Evolutionary conservation across 352 stramenopile species (phyloP).

Genomic region (Phytopythium litorale): DNA sequence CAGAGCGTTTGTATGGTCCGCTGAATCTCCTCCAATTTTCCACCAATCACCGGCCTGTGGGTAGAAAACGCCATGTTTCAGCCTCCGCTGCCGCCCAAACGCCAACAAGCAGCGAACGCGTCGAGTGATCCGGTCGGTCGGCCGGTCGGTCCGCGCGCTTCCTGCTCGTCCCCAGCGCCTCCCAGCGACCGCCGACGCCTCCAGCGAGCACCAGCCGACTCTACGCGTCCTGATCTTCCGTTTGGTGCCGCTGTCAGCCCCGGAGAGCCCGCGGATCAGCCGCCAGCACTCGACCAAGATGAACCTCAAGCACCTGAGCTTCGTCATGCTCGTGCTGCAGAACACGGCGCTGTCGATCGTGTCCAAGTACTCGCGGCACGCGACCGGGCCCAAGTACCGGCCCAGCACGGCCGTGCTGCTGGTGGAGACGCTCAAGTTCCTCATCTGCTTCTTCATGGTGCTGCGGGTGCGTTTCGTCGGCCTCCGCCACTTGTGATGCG

Average conservation of each 20-base stretch:
- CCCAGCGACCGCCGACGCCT: background rate
- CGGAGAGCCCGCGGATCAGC: background rate
- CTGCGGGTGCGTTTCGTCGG: conserved; percentile 22
- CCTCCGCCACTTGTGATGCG: too few relatives aligned
- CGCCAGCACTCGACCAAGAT: conserved; percentile 15
- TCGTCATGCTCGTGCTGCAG: conserved; percentile 84
- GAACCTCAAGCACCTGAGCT: conserved; percentile 77
- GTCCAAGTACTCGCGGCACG: conserved; percentile 83
- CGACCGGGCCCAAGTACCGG: conserved; percentile 73
- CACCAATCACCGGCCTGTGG: background rate
- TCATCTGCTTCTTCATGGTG: conserved; percentile 75
- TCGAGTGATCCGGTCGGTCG: background rate
- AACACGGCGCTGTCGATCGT: conserved; percentile 85
- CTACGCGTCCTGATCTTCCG: background rate
- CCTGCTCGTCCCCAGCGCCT: background rate
- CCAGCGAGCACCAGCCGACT: background rate
- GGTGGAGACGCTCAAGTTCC: conserved; percentile 80
- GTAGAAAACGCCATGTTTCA: conserved; percentile 4
- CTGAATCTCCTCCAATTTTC: background rate
- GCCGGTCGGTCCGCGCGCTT: background rate
- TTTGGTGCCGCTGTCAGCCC: background rate
- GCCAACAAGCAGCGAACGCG: background rate
- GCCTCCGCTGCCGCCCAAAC: background rate
- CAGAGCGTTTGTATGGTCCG: background rate
- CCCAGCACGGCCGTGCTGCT: conserved; percentile 76